Evolutionary conservation across 371 early-diverging fungal genomes (phyloP).

Genomic region (Blakeslea trispora): DNA sequence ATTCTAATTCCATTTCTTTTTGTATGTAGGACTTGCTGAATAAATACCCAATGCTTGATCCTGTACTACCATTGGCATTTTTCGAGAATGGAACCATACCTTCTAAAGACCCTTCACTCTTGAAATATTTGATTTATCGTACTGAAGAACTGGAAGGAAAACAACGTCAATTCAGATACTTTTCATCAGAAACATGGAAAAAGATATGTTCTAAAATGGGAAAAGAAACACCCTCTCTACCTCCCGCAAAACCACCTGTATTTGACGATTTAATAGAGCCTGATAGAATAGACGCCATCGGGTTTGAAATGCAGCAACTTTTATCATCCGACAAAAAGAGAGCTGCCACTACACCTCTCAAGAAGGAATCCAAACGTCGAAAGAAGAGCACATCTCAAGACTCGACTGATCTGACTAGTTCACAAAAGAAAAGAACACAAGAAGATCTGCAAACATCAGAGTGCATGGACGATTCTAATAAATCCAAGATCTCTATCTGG

Average conservation of each 20-base stretch:
- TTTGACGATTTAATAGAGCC: constrained; percentile 4
- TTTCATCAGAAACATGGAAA: constrained; percentile 10
- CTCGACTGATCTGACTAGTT: no score
- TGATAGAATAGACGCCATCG: neutral
- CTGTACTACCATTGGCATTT: neutral
- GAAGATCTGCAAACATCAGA: no score
- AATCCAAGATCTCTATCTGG: no score
- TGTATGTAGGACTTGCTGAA: constrained; percentile 9
- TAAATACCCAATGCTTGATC: constrained; percentile 15
- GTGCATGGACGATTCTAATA: no score
- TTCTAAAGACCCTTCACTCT: neutral
- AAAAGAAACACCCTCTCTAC: neutral
- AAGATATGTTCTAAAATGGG: constrained; percentile 1
- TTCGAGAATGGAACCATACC: constrained; percentile 2
- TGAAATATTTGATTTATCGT: constrained; percentile 4
- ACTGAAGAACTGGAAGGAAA: constrained; percentile 14
- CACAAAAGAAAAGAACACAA: no score
- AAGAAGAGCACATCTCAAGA: no score
- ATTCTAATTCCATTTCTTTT: no score
- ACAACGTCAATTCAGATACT: constrained; percentile 11
- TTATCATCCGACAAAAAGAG: no score
- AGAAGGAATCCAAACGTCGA: no score
- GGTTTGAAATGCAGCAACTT: no score
- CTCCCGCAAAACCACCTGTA: no score
- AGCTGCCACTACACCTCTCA: no score